phyloP scores from a whole-genome alignment of 1,284 basidiomycete species.

The Apiotrichum akiyoshidainum region DNA sequence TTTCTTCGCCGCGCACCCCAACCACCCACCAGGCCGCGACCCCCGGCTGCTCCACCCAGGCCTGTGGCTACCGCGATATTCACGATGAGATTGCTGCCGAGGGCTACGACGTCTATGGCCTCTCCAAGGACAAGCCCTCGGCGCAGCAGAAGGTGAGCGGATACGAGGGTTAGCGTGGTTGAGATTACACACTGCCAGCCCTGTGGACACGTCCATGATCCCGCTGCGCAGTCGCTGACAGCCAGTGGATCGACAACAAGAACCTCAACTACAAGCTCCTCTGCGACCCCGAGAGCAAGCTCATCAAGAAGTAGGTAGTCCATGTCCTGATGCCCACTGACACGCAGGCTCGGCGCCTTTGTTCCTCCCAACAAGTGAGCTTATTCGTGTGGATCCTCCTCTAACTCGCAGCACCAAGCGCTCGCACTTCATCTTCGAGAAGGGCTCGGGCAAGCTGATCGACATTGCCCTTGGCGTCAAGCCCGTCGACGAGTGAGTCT shows the following conservation, averaged over 20 bases:
- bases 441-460: slow-evolving; percentile 72
- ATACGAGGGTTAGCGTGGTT: too few relatives aligned
- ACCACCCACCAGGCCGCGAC: slow-evolving; percentile 53
- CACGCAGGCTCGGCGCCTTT: slow-evolving; percentile 65
- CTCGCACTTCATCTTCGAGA: slow-evolving; percentile 85
- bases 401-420: slow-evolving; percentile 65
- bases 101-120: slow-evolving; percentile 75
- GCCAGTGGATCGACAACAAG: slow-evolving; percentile 58
- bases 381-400: background rate
- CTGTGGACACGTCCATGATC: too few relatives aligned
- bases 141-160: slow-evolving; percentile 71
- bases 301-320: slow-evolving; percentile 61
- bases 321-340: background rate
- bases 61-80: slow-evolving; percentile 80
- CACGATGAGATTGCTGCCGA: slow-evolving; percentile 68
- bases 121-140: slow-evolving; percentile 75
- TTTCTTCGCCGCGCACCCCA: background rate
- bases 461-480: slow-evolving; percentile 79
- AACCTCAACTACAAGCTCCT: slow-evolving; percentile 77
- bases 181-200: too few relatives aligned
- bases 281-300: slow-evolving; percentile 74
- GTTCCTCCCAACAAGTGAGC: slow-evolving; percentile 60
- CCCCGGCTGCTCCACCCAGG: slow-evolving; percentile 79
- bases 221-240: slow-evolving; percentile 1
- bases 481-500: slow-evolving; percentile 61